Conservation (phyloP, 2,329 filamentous ascomycete species). For the Microsporum ferrugineum region DNA sequence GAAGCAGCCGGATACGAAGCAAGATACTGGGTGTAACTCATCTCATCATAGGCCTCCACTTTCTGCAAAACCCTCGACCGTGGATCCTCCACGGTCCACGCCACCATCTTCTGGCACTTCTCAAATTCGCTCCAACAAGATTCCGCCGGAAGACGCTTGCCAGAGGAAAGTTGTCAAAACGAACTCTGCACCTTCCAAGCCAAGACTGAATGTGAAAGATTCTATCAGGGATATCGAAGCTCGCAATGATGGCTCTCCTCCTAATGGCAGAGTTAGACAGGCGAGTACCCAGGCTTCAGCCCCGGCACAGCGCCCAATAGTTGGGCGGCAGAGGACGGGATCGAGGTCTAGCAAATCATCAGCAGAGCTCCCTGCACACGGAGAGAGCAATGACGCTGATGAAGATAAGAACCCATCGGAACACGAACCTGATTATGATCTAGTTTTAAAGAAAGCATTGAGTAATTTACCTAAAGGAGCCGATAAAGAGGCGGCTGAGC, state of each 20-base stretch:
- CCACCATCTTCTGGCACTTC: not conserved
- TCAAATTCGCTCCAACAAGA: not conserved
- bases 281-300: not conserved
- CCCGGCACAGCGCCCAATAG: not conserved
- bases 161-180: not conserved
- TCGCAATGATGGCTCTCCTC: not conserved
- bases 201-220: not conserved
- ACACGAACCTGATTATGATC: constrained; percentile 38
- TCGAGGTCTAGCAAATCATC: not conserved
- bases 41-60: not conserved
- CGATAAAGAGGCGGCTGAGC: constrained; percentile 69
- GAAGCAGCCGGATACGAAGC: not conserved
- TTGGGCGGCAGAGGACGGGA: not conserved
- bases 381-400: constrained; percentile 20
- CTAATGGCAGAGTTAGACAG: not conserved
- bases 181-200: not conserved
- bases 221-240: not conserved
- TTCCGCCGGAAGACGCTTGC: not conserved
- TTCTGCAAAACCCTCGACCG: not conserved
- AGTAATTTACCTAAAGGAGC: constrained; percentile 71
- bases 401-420: constrained; percentile 29
- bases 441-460: constrained; percentile 55
- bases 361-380: not conserved
- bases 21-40: not conserved
- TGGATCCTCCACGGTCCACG: not conserved